A percentile compares a stretch with the other conserved stretches of the same genome.
phyloP scores from a whole-genome alignment of 371 early-diverging fungal genomes.

The Rhizopus arrhizus region DNA sequence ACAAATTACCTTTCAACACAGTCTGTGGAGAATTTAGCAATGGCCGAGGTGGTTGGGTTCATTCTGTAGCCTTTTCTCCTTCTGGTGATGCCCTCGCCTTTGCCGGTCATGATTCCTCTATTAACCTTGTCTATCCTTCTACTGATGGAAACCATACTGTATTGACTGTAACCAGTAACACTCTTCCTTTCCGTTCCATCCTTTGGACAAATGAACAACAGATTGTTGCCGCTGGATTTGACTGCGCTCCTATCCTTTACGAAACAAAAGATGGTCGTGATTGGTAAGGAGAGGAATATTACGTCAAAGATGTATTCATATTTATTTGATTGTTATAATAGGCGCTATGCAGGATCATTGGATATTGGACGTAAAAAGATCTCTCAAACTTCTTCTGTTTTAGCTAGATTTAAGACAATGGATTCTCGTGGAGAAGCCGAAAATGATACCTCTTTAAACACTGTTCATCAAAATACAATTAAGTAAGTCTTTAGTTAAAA shows the following conservation, averaged over 20 bases:
- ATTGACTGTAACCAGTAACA: slow-evolving; percentile 60
- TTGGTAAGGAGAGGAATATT: slow-evolving; percentile 54
- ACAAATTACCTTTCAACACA: slow-evolving; percentile 92
- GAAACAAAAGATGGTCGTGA: slow-evolving; percentile 59
- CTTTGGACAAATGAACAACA: slow-evolving; percentile 77
- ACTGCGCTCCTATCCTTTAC: slow-evolving; percentile 87
- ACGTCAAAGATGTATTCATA: neutral
- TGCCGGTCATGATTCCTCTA: slow-evolving; percentile 85
- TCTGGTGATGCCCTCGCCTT: slow-evolving; percentile 89
- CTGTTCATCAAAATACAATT: slow-evolving; percentile 94
- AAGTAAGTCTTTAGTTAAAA: slow-evolving; percentile 56
- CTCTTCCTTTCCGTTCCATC: slow-evolving; percentile 80
- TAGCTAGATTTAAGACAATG: slow-evolving; percentile 92
- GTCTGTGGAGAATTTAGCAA: slow-evolving; percentile 87
- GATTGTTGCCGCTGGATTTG: slow-evolving; percentile 90
- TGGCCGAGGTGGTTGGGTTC: slow-evolving; percentile 91
- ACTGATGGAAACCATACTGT: slow-evolving; percentile 60
- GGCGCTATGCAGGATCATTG: slow-evolving; percentile 73
- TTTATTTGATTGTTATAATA: slow-evolving; percentile 12
- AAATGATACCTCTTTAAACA: slow-evolving; percentile 73
- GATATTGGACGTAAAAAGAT: slow-evolving; percentile 72
- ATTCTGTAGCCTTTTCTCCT: slow-evolving; percentile 91
- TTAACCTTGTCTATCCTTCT: slow-evolving; percentile 75
- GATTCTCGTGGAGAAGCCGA: slow-evolving; percentile 81
- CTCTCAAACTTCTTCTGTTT: slow-evolving; percentile 62